Evolutionary conservation across 1,284 basidiomycete species (phyloP), one percentile per base, ranked within the genome.

Genomic region (Marasmius fiardii): DNA sequence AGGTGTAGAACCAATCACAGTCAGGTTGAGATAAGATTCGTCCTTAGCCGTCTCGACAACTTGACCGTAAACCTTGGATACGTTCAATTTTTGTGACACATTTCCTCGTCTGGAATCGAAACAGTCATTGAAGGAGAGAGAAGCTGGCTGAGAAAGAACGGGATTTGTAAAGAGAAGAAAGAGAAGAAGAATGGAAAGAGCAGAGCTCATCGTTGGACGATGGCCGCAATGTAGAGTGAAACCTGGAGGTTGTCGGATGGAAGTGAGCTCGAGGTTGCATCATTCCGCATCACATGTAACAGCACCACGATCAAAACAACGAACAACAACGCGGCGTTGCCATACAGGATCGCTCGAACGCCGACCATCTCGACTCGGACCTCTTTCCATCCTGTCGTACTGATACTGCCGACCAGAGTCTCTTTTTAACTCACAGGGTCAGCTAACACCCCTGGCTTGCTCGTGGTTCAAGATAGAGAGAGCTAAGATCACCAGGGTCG

Each of bases 41-140:
- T 71, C 63, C 24, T 71, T 68, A 20, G 16, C 11, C 41, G 77
- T 74, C 21, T 80, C 69, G 3, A 86, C 73, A 54, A 92, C 76
- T 67, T 93, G 88, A 12, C 85, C 90, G 65, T 88, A 93, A 44
- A 93, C 84, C 23, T 78, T 78, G 53, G 82, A 79, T 58, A 94
- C 78, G 53, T 81, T 76, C 67, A 93, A 77, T 67, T 86, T 86
- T 66, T 78, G 75, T 39, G 75, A 71, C 18, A 63, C 62, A 69
- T 80, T 79, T 53, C 78, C 78, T 35, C 71, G 53, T 16, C 26
- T 62, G 11, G 64, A 58, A 58, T 70, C 68, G 68, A 82, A 88
- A 71, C 86, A 90, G 67, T 88, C 84, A 45, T 66, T 61, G 66
- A 83, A 86, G 48, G 69, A 67, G 18, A 84, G 68, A 0, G 74